Evolutionary conservation across 805 yeast genomes (phyloP).

Genomic region (Lachancea sp.): DNA sequence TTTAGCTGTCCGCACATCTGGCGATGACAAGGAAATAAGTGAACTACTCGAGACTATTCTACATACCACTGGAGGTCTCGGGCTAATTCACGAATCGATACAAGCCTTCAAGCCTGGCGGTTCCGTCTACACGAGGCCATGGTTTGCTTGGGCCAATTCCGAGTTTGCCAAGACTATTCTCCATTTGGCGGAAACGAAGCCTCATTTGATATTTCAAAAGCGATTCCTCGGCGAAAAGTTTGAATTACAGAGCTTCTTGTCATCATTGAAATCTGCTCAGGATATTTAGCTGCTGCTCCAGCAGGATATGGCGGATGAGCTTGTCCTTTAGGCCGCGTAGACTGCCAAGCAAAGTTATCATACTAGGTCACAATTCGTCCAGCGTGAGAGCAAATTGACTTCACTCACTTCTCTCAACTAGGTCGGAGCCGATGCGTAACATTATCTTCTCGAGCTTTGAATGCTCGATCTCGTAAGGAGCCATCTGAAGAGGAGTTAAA

Average conservation of each 20-base stretch:
- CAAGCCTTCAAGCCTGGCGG: constrained; percentile 50
- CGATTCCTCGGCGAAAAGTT: constrained; percentile 20
- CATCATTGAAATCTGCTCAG: neutral
- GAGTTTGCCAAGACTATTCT: constrained; percentile 86
- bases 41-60: constrained; percentile 44
- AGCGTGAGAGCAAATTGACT: no score
- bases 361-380: no score
- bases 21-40: constrained; percentile 62
- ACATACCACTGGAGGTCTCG: constrained; percentile 63
- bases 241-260: constrained; percentile 3
- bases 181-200: constrained; percentile 65
- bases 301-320: no score
- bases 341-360: no score
- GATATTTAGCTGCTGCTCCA: neutral
- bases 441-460: no score
- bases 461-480: no score
- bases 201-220: constrained; percentile 57
- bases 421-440: no score
- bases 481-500: no score
- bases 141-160: constrained; percentile 95
- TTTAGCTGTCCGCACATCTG: constrained; percentile 65
- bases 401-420: no score
- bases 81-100: constrained; percentile 79
- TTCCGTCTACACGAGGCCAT: constrained; percentile 60
- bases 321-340: no score